Conservation (phyloP, 2,329 filamentous ascomycete species). For the Xylaria digitata region DNA sequence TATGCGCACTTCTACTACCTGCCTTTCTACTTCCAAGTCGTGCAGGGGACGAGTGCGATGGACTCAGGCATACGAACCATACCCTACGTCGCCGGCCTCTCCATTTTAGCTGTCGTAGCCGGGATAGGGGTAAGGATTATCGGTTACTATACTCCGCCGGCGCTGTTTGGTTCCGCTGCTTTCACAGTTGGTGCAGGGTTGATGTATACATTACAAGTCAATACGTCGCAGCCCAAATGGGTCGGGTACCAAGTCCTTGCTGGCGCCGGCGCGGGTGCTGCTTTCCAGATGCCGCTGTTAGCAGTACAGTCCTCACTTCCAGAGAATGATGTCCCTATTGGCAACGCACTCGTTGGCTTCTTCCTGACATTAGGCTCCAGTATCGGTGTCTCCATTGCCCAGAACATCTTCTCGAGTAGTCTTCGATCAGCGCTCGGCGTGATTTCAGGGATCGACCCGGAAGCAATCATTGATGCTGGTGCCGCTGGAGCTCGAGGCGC, state of each 20-base stretch:
- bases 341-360: constrained; percentile 27
- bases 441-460: constrained; percentile 9
- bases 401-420: constrained; percentile 25
- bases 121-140: constrained; percentile 16
- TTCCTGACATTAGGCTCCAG: constrained; percentile 21
- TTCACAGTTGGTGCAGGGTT: constrained; percentile 24
- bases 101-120: constrained; percentile 8
- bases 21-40: constrained; percentile 28
- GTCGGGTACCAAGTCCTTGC: constrained; percentile 26
- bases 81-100: constrained; percentile 16
- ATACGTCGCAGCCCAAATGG: constrained; percentile 10
- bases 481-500: constrained; percentile 14
- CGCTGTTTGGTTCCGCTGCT: neutral
- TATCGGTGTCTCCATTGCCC: constrained; percentile 17
- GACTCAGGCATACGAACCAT: constrained; percentile 26
- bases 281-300: constrained; percentile 24
- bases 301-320: constrained; percentile 14
- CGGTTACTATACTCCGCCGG: constrained; percentile 17
- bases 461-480: constrained; percentile 13
- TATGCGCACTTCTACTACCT: constrained; percentile 24
- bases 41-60: constrained; percentile 10
- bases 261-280: constrained; percentile 13
- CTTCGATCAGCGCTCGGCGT: constrained; percentile 1
- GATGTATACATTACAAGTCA: constrained; percentile 20
- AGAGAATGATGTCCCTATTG: constrained; percentile 21